Conservation (phyloP, 192 early-diverging fungal species). For the Lobosporangium transversale region DNA sequence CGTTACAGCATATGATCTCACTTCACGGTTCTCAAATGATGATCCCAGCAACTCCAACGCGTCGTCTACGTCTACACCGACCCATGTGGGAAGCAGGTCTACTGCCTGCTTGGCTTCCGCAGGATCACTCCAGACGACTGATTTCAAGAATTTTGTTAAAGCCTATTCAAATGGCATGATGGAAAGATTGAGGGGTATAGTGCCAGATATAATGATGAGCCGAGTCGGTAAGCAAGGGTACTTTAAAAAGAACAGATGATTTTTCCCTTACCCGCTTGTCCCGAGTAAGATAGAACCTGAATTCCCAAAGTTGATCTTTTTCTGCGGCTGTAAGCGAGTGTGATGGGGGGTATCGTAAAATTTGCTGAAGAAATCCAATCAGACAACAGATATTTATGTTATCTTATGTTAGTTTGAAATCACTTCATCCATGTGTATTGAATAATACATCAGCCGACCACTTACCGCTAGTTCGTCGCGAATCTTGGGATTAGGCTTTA, state of each 20-base stretch:
- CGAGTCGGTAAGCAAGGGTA: no score
- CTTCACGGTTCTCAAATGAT: slow-evolving; percentile 83
- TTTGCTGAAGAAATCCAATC: slow-evolving; percentile 68
- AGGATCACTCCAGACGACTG: slow-evolving; percentile 93
- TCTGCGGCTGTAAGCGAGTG: slow-evolving; percentile 84
- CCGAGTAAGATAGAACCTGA: slow-evolving; percentile 91
- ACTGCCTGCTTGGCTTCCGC: slow-evolving; percentile 93
- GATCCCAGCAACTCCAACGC: slow-evolving; percentile 93
- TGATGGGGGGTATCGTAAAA: slow-evolving; percentile 93
- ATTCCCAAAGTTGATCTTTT: slow-evolving; percentile 98
- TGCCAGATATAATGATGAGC: no score
- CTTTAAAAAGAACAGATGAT: no score
- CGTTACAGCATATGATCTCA: slow-evolving; percentile 87
- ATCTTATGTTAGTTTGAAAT: neutral
- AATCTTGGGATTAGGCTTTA: slow-evolving; percentile 97
- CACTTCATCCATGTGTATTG: no score
- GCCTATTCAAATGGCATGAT: slow-evolving; percentile 62
- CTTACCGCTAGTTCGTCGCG: slow-evolving; percentile 94
- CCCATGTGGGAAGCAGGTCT: slow-evolving; percentile 88
- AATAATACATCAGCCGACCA: neutral
- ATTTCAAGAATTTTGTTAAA: slow-evolving; percentile 97
- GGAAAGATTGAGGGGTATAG: neutral
- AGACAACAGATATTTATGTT: neutral
- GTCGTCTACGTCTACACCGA: slow-evolving; percentile 93
- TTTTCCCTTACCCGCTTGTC: slow-evolving; percentile 79